Conservation (phyloP, 2,329 filamentous ascomycete genomes). For the Dactylellina haptotyla region DNA sequence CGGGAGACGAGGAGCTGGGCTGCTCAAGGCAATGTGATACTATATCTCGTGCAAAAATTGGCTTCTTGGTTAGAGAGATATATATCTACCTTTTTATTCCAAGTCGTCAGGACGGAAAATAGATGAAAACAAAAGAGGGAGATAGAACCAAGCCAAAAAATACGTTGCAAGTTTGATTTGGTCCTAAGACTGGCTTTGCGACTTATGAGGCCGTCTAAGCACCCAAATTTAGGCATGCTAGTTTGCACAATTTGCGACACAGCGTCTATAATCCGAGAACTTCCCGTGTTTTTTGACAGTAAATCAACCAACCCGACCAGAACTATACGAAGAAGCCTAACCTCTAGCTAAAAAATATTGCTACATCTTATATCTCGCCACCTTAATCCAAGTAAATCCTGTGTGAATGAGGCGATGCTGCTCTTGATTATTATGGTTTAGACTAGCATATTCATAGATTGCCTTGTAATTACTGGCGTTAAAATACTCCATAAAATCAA, state of each 20-base stretch:
- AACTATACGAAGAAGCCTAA: not conserved
- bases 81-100: not conserved
- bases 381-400: not conserved
- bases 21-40: conserved; percentile 10
- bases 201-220: not conserved
- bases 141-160: no score
- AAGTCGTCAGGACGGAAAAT: not conserved
- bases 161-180: no score
- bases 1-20: conserved; percentile 26
- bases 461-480: not conserved
- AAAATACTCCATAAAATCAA: not conserved
- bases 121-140: not conserved
- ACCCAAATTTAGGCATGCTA: not conserved
- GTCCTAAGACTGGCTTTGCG: not conserved
- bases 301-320: not conserved
- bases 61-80: not conserved
- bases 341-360: not conserved
- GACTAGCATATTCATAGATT: not conserved
- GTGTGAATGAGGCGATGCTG: not conserved
- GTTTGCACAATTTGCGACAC: not conserved
- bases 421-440: not conserved
- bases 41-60: not conserved
- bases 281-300: not conserved
- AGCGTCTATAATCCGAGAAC: not conserved
- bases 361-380: not conserved